A percentile compares a stretch with the other conserved stretches of the same genome.
phyloP scores from a whole-genome alignment of 345 rosid species.

The Hibiscus tridactylites region DNA sequence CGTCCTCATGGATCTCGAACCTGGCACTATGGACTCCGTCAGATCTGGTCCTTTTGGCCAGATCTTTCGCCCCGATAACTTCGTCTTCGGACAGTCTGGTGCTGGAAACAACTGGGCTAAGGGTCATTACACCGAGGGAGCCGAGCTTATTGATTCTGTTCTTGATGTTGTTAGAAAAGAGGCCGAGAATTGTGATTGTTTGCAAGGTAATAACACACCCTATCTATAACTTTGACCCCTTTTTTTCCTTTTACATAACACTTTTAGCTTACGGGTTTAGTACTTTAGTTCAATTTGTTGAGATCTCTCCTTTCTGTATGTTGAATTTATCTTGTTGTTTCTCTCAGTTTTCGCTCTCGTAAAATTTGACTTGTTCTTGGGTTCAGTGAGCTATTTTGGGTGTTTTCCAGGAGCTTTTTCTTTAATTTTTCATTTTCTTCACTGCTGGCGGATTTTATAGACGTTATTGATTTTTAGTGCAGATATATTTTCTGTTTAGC shows the following conservation, averaged over 20 bases:
- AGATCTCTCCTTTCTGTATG: not conserved
- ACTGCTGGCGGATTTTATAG: not conserved
- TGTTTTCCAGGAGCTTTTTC: not conserved
- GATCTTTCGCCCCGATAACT: slow-evolving; percentile 11
- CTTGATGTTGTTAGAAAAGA: slow-evolving; percentile 14
- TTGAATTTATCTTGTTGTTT: not conserved
- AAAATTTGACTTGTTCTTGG: not conserved
- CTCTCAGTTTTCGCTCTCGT: too few relatives aligned
- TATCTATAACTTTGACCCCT: not conserved
- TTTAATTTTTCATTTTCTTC: not conserved
- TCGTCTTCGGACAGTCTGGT: slow-evolving; percentile 12
- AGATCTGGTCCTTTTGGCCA: slow-evolving; percentile 12
- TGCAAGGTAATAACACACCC: slow-evolving; percentile 1
- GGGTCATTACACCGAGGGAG: slow-evolving; percentile 14
- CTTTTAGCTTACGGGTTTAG: not conserved
- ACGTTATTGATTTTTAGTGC: not conserved
- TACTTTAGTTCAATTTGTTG: not conserved
- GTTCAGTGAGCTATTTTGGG: not conserved
- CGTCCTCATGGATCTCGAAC: slow-evolving; percentile 9
- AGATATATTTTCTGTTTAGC: not conserved
- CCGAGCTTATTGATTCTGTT: slow-evolving; percentile 11
- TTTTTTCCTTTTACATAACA: not conserved
- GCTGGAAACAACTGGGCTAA: slow-evolving; percentile 12
- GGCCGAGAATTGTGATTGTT: slow-evolving; percentile 12
- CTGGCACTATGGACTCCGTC: slow-evolving; percentile 10